Evolutionary conservation across 306 rosid species (phyloP).

Genomic region (Cicer arietinum): DNA sequence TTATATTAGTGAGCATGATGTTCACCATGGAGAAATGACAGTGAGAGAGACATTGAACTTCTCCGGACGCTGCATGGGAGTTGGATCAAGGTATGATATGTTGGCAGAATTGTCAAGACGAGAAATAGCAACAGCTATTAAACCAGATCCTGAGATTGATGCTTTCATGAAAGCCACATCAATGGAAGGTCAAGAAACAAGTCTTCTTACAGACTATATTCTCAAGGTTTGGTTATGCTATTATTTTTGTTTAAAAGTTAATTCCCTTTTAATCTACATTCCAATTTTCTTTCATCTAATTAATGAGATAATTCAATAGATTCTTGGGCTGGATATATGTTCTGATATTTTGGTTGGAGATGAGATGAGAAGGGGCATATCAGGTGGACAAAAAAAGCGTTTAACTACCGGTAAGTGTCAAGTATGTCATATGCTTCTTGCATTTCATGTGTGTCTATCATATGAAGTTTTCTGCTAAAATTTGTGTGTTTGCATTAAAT

Average conservation of each 20-base stretch:
- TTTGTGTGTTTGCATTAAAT: too few relatives aligned
- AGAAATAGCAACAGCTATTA: conserved; percentile 58
- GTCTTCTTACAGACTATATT: conserved; percentile 66
- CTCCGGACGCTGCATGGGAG: conserved; percentile 74
- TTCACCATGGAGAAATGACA: conserved; percentile 81
- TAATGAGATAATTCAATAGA: conserved; percentile 49
- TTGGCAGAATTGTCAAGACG: conserved; percentile 64
- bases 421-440: neutral
- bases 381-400: conserved; percentile 92
- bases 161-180: conserved; percentile 82
- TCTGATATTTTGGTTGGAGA: conserved; percentile 82
- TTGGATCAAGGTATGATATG: conserved; percentile 69
- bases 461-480: too few relatives aligned
- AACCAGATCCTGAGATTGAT: conserved; percentile 74
- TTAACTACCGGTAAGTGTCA: conserved; percentile 72
- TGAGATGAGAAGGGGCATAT: conserved; percentile 88
- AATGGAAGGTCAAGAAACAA: conserved; percentile 64
- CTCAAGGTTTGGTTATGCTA: conserved; percentile 64
- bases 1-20: conserved; percentile 85
- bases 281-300: conserved; percentile 9
- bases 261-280: neutral
- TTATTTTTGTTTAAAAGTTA: neutral
- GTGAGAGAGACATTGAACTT: conserved; percentile 74
- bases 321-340: conserved; percentile 81
- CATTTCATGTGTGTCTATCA: neutral